Evolutionary conservation across 805 yeast genomes (phyloP).

Genomic region (Yamadazyma sp.): DNA sequence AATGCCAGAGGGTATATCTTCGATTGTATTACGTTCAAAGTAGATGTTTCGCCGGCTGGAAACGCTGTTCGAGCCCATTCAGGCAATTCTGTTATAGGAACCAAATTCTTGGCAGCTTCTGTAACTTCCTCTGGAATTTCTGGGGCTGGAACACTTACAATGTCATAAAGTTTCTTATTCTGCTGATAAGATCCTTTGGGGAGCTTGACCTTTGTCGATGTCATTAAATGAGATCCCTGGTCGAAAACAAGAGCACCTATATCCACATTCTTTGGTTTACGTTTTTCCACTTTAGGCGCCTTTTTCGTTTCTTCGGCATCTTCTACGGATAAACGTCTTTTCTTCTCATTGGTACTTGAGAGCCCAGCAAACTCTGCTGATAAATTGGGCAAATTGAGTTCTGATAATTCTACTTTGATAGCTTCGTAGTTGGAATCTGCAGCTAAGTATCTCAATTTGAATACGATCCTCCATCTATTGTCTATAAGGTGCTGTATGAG

Average conservation of each 20-base stretch:
- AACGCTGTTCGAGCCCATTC: slow-evolving; percentile 81
- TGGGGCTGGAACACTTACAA: slow-evolving; percentile 91
- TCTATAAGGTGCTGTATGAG: slow-evolving; percentile 4
- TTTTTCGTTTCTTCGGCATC: background rate
- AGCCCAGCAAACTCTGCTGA: slow-evolving; percentile 1
- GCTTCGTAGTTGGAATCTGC: slow-evolving; percentile 10
- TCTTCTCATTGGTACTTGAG: slow-evolving; percentile 17
- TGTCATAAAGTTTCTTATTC: slow-evolving; percentile 74
- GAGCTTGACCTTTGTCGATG: slow-evolving; percentile 63
- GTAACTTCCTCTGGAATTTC: slow-evolving; percentile 39
- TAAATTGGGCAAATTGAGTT: slow-evolving; percentile 39
- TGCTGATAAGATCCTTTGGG: slow-evolving; percentile 85
- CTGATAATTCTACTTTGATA: slow-evolving; percentile 45
- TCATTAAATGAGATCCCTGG: slow-evolving; percentile 69
- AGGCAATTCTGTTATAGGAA: slow-evolving; percentile 66
- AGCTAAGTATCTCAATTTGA: slow-evolving; percentile 43
- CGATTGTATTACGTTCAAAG: slow-evolving; percentile 82
- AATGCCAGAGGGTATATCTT: slow-evolving; percentile 80
- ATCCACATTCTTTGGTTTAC: slow-evolving; percentile 58
- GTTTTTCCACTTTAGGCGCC: slow-evolving; percentile 9
- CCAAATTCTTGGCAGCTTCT: slow-evolving; percentile 41
- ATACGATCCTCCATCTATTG: slow-evolving; percentile 40
- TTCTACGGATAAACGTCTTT: slow-evolving; percentile 17
- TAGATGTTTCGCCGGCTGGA: slow-evolving; percentile 59
- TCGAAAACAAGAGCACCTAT: slow-evolving; percentile 64